Base-by-base conservation (phyloP, 1,139 yeast species). In the Blastobotrys malaysiensis region DNA sequence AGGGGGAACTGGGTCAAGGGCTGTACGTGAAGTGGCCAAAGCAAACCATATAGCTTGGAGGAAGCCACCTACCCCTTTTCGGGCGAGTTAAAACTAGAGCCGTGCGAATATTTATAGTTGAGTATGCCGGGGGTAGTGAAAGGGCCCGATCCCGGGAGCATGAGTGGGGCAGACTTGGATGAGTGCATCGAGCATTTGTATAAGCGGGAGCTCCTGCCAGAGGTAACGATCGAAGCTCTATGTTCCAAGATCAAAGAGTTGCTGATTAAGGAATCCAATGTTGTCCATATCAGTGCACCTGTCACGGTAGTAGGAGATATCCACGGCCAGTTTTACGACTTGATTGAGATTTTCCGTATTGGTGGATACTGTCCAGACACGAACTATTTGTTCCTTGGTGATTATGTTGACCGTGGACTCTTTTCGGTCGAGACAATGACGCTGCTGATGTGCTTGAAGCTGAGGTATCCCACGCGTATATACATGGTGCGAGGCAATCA, bases 261-360 rank as follows among this genome's bases (percentile, higher is more conserved):
- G 53, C 73, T 90, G 53, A 79, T 88, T 61, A 78, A 80, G 58
- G 96, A 89, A 69, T 84, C 88, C 58, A 95, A 95, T 67, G 95
- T 95, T 45, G 88, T 93, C 55, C 86, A 86, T 49, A 75, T 95
- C 9, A 77, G 77, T 48, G 82, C 96, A 1, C 99, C 99, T 0
- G 89, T 95, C 18, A 88, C 98, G 1, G 90, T 93, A n/a, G 97
- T 93, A 3, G 99, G 99, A 2, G 99, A 93, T 68, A 93, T 95
- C 51, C 99, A 93, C 65, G 99, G 99, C 3, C 99, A 93, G 69
- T 93, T 88, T 67, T 96, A 91, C 68, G 99, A 93, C 69, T 74
- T 93, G 55, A 72, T 93, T 45, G 99, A 93, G 69, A 89, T 93
- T 45, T 95, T 93, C 72, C 81, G 83, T 59, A 91, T 93, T 43